Percentiles rank a stretch among this genome's conserved stretches.
Conservation (phyloP, 805 yeast species). For the Pichia manshurica region DNA sequence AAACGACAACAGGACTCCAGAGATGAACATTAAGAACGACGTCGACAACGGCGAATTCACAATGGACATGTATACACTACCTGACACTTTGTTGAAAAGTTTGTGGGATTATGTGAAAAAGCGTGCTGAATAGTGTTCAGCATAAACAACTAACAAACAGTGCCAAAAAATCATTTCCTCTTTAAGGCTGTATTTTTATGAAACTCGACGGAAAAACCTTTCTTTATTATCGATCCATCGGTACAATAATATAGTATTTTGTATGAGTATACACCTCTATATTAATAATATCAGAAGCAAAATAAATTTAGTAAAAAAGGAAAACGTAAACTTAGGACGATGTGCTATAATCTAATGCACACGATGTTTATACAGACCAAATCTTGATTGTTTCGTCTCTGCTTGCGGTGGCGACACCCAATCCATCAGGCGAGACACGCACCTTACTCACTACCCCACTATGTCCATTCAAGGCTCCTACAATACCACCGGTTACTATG, state of each 20-base stretch:
- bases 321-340: too few relatives aligned
- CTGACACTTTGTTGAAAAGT: constrained; percentile 84
- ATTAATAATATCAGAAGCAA: too few relatives aligned
- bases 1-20: constrained; percentile 89
- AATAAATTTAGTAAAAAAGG: too few relatives aligned
- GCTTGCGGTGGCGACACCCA: constrained; percentile 70
- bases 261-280: too few relatives aligned
- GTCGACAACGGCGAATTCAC: constrained; percentile 96
- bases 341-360: too few relatives aligned
- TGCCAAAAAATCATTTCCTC: too few relatives aligned
- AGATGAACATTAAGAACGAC: constrained; percentile 92
- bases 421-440: constrained; percentile 64
- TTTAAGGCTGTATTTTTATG: too few relatives aligned
- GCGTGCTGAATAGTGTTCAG: constrained; percentile 34
- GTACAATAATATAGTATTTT: too few relatives aligned
- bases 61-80: constrained; percentile 89
- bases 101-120: constrained; percentile 91
- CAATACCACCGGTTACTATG: constrained; percentile 53
- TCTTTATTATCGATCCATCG: too few relatives aligned
- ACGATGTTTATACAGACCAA: constrained; percentile 38
- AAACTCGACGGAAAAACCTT: too few relatives aligned
- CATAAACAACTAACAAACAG: neutral
- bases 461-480: constrained; percentile 66
- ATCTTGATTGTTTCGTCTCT: constrained; percentile 72
- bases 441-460: constrained; percentile 57